Evolutionary conservation across 345 rosid genomes (phyloP).

Genomic region (Euphorbia lathyris): DNA sequence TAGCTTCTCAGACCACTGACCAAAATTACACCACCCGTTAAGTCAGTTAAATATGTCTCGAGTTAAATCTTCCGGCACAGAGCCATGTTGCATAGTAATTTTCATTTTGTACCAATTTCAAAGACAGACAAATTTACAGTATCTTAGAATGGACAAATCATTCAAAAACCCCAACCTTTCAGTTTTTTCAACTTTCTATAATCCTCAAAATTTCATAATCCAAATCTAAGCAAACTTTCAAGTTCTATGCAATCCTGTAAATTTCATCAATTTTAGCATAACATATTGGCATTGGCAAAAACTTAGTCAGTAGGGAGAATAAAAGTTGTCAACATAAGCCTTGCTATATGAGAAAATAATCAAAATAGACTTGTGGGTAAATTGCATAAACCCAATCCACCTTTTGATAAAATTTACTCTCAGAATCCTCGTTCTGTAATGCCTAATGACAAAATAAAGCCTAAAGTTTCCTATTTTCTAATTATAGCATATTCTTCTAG

Average conservation of each 20-base stretch:
- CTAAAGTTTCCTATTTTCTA: not conserved
- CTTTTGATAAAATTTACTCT: too few relatives aligned
- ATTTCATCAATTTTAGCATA: not conserved
- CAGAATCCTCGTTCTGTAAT: not conserved
- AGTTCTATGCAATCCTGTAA: not conserved
- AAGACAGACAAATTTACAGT: too few relatives aligned
- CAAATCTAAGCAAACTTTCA: not conserved
- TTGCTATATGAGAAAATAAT: not conserved
- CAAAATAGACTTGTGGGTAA: not conserved
- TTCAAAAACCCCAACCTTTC: not conserved
- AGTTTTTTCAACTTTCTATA: not conserved
- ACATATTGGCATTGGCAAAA: not conserved
- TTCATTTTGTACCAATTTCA: not conserved
- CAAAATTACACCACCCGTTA: not conserved
- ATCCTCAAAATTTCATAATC: not conserved
- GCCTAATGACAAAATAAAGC: not conserved
- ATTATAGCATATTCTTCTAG: not conserved
- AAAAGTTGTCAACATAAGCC: not conserved
- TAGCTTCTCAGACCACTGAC: constrained; percentile 88
- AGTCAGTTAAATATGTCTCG: not conserved
- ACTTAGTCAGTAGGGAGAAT: not conserved
- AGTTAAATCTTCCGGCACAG: not conserved
- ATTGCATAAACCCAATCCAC: not conserved
- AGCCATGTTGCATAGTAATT: not conserved
- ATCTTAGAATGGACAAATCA: not conserved